Base-by-base conservation (phyloP, 179 eudicot genomes). In the Pouteria campechiana region DNA sequence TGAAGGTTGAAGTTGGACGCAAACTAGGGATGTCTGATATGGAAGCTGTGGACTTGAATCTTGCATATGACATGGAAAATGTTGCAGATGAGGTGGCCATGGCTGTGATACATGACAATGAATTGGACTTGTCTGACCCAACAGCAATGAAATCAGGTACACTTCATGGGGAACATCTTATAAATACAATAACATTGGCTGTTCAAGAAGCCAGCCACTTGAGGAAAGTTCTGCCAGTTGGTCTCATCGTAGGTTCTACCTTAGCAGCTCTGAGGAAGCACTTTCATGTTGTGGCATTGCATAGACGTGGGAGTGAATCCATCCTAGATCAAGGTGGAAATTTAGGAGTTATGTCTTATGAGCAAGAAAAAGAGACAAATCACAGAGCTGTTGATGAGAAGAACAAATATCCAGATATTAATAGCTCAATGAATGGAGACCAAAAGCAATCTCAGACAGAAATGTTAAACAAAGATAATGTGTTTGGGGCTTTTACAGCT, bases 401-500 rank as follows among this genome's bases (percentile, higher is more conserved):
- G n/a, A 59, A 64, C 28, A 41, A 41, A 19, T 16, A 45, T 18
- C 24, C 35, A 32, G 44, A 15, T 17, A 17, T 46, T 43, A 23
- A 44, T 11, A 33, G 20, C 20, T 52, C 56, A 31, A n/a, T 17
- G 16, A 32, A 15, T 33, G 44, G 30, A 46, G 57, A 46, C 46
- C 64, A 22, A 43, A 43, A 62, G 25, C 46, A 28, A 17, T 32
- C 33, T 34, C 45, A 58, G 18, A 46, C 65, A 44, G 45, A 57
- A 17, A 30, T 32, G 49, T 33, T 76, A 24, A 43, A 37, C 25
- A 61, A 53, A 41, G 65, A 56, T 15, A 35, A 64, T 49, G 65
- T 68, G 30, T 79, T 63, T 60, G 92, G 94, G 60, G 96, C 93
- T 58, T 81, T 87, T 44, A 77, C 99, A 20, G 94, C 99, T 61